phyloP scores from a whole-genome alignment of 2,329 filamentous ascomycete species.

The Daldinia eschscholtzii region DNA sequence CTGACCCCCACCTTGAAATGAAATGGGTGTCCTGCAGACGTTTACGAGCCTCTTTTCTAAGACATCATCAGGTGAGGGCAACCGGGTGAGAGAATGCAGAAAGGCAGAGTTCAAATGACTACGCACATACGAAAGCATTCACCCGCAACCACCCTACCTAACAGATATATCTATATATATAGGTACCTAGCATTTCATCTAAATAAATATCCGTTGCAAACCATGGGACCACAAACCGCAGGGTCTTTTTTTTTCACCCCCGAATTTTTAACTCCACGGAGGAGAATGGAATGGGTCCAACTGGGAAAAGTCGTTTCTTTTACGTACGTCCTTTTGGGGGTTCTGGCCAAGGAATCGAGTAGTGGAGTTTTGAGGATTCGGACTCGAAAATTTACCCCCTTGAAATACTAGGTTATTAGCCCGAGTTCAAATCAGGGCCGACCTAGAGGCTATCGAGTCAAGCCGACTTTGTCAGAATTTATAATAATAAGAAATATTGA shows the following conservation, averaged over 20 bases:
- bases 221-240: neutral
- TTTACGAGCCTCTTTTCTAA: constrained; percentile 31
- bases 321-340: constrained; percentile 33
- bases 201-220: constrained; percentile 27
- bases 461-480: constrained; percentile 12
- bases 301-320: constrained; percentile 37
- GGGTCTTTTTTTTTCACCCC: constrained; percentile 2
- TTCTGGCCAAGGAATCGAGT: constrained; percentile 28
- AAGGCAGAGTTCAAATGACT: constrained; percentile 25
- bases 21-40: constrained; percentile 13
- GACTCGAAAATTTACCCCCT: constrained; percentile 25
- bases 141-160: constrained; percentile 11
- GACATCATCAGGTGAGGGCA: constrained; percentile 30
- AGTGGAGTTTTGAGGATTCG: constrained; percentile 28
- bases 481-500: constrained; percentile 8
- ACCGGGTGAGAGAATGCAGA: constrained; percentile 14
- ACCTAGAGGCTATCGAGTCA: constrained; percentile 28
- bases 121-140: constrained; percentile 4
- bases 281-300: constrained; percentile 18
- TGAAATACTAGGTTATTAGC: constrained; percentile 14
- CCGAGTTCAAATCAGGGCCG: constrained; percentile 16
- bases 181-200: constrained; percentile 25
- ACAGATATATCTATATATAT: no score
- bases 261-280: constrained; percentile 13
- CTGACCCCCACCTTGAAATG: constrained; percentile 34